A percentile compares a stretch with the other conserved stretches of the same genome.
Evolutionary conservation across 176 grass and related monocot genomes (phyloP).

Genomic region (Paspalum vaginatum): DNA sequence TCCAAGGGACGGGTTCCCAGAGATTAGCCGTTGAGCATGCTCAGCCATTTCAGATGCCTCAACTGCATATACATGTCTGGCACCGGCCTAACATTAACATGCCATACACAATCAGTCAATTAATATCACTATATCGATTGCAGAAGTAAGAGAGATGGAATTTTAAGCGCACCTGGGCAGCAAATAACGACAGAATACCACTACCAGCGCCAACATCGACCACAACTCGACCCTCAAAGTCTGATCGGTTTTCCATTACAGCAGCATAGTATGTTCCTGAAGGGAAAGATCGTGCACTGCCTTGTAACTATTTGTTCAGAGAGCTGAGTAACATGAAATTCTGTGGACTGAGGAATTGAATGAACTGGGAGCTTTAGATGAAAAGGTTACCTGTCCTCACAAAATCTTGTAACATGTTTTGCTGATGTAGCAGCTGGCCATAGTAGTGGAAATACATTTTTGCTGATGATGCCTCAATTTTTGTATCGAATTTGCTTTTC

Average conservation of each 20-base stretch:
- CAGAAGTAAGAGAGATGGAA: slow-evolving; percentile 21
- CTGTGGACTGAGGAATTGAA: slow-evolving; percentile 1
- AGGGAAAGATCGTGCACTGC: slow-evolving; percentile 10
- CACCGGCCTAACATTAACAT: slow-evolving; percentile 79
- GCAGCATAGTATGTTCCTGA: slow-evolving; percentile 99
- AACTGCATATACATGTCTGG: slow-evolving; percentile 98
- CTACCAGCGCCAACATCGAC: slow-evolving; percentile 99
- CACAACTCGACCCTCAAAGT: slow-evolving; percentile 90
- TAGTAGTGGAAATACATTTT: slow-evolving; percentile 99
- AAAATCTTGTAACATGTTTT: slow-evolving; percentile 99
- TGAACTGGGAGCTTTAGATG: slow-evolving; percentile 3
- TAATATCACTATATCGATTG: not conserved
- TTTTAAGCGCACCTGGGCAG: slow-evolving; percentile 71
- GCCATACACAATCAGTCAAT: slow-evolving; percentile 13
- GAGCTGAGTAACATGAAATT: slow-evolving; percentile 17
- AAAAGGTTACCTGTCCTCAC: slow-evolving; percentile 83
- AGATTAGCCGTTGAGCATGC: slow-evolving; percentile 81
- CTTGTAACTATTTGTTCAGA: slow-evolving; percentile 27
- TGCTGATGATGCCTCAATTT: slow-evolving; percentile 97
- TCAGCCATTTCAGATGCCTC: slow-evolving; percentile 99
- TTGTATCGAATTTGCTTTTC: slow-evolving; percentile 94
- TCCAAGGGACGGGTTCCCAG: slow-evolving; percentile 84
- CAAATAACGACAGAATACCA: slow-evolving; percentile 99
- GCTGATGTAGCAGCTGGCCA: slow-evolving; percentile 94
- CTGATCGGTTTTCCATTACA: slow-evolving; percentile 86